Evolutionary conservation across 2,329 filamentous ascomycete genomes (phyloP).

Genomic region (Ramichloridium luteum): DNA sequence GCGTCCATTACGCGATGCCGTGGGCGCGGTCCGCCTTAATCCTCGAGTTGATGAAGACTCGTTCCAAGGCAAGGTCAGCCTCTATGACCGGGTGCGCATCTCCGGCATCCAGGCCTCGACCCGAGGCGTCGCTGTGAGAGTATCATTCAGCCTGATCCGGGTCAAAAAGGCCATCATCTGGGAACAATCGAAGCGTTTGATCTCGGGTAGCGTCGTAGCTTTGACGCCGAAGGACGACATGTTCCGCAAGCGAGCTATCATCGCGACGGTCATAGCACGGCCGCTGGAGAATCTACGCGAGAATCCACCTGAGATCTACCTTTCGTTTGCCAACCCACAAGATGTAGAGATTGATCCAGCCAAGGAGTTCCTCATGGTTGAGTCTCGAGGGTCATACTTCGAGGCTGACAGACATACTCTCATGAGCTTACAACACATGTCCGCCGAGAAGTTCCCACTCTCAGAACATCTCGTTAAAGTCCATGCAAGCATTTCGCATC

Average conservation of each 20-base stretch:
- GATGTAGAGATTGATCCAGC: constrained; percentile 58
- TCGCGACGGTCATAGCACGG: constrained; percentile 62
- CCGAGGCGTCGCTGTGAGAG: constrained; percentile 51
- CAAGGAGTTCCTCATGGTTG: constrained; percentile 64
- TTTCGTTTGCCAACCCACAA: constrained; percentile 53
- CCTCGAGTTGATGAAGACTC: constrained; percentile 46
- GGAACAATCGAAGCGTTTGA: constrained; percentile 47
- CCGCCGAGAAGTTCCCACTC: constrained; percentile 42
- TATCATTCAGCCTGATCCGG: constrained; percentile 58
- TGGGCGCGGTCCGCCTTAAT: constrained; percentile 42
- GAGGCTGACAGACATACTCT: constrained; percentile 66
- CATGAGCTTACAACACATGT: constrained; percentile 55
- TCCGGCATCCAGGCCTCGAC: constrained; percentile 51
- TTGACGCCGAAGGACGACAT: constrained; percentile 44
- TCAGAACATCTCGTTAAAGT: constrained; percentile 48
- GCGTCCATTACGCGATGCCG: constrained; percentile 54
- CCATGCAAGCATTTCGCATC: constrained; percentile 35
- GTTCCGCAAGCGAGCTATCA: constrained; percentile 53
- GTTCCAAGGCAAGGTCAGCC: constrained; percentile 31
- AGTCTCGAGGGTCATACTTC: constrained; percentile 61
- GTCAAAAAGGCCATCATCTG: constrained; percentile 57
- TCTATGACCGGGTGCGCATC: constrained; percentile 61
- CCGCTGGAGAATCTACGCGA: constrained; percentile 50
- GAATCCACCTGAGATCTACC: constrained; percentile 59
- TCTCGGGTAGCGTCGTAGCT: constrained; percentile 43